Evolutionary conservation across 2,329 filamentous ascomycete species (phyloP), one percentile per base, ranked within the genome.

Genomic region (Coniella lustricola): DNA sequence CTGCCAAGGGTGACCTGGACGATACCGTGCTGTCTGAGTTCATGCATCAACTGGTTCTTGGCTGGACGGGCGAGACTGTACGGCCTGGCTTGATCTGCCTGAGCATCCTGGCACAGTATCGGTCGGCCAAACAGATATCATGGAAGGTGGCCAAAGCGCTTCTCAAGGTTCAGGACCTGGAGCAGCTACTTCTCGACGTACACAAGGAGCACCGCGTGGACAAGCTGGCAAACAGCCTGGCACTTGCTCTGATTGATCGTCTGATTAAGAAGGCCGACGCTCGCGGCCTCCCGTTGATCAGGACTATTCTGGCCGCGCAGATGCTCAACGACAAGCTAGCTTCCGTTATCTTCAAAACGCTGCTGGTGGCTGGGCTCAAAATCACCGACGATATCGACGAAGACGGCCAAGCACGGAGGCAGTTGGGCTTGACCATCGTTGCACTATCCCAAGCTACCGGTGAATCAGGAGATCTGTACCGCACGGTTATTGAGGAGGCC

Each of bases 41-140:
- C 60, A 95, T 97, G 89, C 87, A 95, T 59, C 88, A 90, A 54
- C 79, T 95, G 31, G 84, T 86, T 8, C 70, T 76, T 22, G 87
- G 86, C 8, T 94, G 89, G 82, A 85, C 81, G 2, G 67, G 73
- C 37, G 84, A 90, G 52, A 94, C 87, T 1, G 66, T 84, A 2
- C 75, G 81, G 16, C 80, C 87, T 14, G 90, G 84, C 10, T 73
- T 96, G 1, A 81, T 88, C 12, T 94, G 87, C 60, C 68, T 97
- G 46, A 82, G 87, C 3, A 82, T 95, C 17, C 71, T 97, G 36
- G 85, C 88, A 1, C 87, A 95, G 61, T 84, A 90, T 64, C 82
- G 87, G 61, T 81, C 81, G 3, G 77, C 82, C 3, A 78, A 81
- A 52, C 78, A 79, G 53, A 74, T 95, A 49, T 84, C 87, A 1